These are phyloP conservation scores for Fusarium zealandicum DNA, from an alignment of 2,329 filamentous ascomycete genomes.

Conservation along the genomic window DNA sequence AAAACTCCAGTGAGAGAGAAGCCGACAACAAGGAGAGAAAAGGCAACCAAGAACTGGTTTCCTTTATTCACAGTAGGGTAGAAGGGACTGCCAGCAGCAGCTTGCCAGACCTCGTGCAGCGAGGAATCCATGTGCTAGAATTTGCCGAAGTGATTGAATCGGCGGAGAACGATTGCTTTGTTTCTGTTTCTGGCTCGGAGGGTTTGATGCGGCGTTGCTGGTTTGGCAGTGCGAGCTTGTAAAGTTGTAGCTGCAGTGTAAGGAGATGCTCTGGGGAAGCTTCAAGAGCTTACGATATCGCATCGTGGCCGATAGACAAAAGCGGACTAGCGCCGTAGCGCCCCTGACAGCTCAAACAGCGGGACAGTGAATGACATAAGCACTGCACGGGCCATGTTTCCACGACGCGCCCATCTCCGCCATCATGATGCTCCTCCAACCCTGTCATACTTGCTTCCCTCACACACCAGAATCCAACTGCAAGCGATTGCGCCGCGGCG, in stretches of 20 bases:
- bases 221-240: conserved; percentile 9
- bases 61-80: conserved; percentile 80
- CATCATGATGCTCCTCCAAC: conserved; percentile 32
- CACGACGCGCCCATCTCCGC: conserved; percentile 33
- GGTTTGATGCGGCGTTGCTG: conserved; percentile 6
- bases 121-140: conserved; percentile 74
- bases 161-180: too few relatives aligned
- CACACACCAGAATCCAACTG: conserved; percentile 6
- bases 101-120: conserved; percentile 91
- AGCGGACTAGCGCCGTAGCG: conserved; percentile 41
- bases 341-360: not conserved
- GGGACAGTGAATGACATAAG: conserved; percentile 42
- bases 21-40: conserved; percentile 75
- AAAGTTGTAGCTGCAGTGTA: conserved; percentile 20
- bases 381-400: conserved; percentile 35
- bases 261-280: conserved; percentile 38
- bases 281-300: conserved; percentile 42
- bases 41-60: conserved; percentile 83
- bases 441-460: conserved; percentile 24
- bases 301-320: conserved; percentile 47
- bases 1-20: conserved; percentile 80
- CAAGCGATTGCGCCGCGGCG: conserved; percentile 3
- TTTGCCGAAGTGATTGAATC: conserved; percentile 3
- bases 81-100: conserved; percentile 87
- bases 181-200: too few relatives aligned